These are phyloP conservation scores for Solanum rostratum DNA, from an alignment of 257 asterid genomes.

Conservation along the genomic window DNA sequence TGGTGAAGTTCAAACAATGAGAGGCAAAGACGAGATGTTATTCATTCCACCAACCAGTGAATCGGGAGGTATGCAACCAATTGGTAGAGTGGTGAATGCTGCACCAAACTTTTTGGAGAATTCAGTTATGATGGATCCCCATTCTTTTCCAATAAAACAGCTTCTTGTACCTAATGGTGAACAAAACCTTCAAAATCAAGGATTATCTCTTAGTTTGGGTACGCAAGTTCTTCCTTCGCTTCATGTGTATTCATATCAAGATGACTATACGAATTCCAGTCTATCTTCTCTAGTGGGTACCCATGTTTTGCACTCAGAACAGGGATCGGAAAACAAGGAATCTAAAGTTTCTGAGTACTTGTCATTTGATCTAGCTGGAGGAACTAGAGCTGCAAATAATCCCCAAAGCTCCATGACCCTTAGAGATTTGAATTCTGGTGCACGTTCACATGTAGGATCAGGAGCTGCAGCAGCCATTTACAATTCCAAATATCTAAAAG, in stretches of 20 bases:
- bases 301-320: slow-evolving; percentile 20
- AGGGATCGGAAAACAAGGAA: slow-evolving; percentile 14
- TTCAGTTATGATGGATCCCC: slow-evolving; percentile 16
- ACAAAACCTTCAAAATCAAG: slow-evolving; percentile 32
- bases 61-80: slow-evolving; percentile 22
- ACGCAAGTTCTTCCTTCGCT: slow-evolving; percentile 27
- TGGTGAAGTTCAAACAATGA: slow-evolving; percentile 18
- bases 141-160: slow-evolving; percentile 14
- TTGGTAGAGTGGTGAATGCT: slow-evolving; percentile 12
- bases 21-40: slow-evolving; percentile 32
- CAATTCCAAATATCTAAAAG: slow-evolving; percentile 49
- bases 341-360: slow-evolving; percentile 35
- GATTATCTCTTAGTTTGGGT: slow-evolving; percentile 62
- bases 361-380: slow-evolving; percentile 37
- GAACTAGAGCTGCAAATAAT: slow-evolving; percentile 9
- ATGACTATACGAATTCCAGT: slow-evolving; percentile 27
- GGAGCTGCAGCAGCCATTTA: slow-evolving; percentile 17
- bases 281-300: slow-evolving; percentile 26
- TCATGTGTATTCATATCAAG: slow-evolving; percentile 32
- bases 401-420: slow-evolving; percentile 15
- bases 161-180: slow-evolving; percentile 16
- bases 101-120: slow-evolving; percentile 27
- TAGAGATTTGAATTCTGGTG: slow-evolving; percentile 13
- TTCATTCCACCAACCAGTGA: slow-evolving; percentile 28
- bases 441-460: slow-evolving; percentile 15